Evolutionary conservation across 257 asterid species (phyloP).

Genomic region (Penstemon barbatus): DNA sequence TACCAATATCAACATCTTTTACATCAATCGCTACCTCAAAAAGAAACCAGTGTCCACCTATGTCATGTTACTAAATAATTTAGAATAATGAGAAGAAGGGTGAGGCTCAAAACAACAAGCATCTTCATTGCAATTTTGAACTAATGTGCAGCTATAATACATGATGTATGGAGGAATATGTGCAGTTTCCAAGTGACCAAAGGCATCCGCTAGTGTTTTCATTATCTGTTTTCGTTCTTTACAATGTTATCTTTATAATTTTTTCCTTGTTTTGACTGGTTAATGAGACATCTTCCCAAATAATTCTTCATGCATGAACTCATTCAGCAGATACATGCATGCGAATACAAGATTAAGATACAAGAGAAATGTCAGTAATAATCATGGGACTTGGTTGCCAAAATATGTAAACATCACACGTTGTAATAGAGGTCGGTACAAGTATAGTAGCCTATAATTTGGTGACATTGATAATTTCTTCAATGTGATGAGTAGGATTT

Average conservation of each 20-base stretch:
- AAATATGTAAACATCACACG: slow-evolving; percentile 18
- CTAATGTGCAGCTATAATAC: slow-evolving; percentile 3
- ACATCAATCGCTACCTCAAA: slow-evolving; percentile 21
- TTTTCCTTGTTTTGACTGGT: slow-evolving; percentile 4
- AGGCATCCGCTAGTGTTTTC: slow-evolving; percentile 18
- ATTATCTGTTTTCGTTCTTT: neutral
- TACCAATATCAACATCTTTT: slow-evolving; percentile 11
- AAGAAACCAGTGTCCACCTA: neutral
- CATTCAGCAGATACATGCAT: neutral
- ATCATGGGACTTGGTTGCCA: slow-evolving; percentile 8
- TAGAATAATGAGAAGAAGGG: neutral
- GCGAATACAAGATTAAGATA: slow-evolving; percentile 3
- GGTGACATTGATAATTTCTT: slow-evolving; percentile 14
- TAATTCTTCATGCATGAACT: neutral
- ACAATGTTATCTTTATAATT: neutral
- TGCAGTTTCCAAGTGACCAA: slow-evolving; percentile 19
- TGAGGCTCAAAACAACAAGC: slow-evolving; percentile 7
- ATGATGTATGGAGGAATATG: neutral
- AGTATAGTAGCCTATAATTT: slow-evolving; percentile 3
- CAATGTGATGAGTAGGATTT: slow-evolving; percentile 15
- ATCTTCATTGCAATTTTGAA: slow-evolving; percentile 19
- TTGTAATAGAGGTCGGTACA: slow-evolving; percentile 2
- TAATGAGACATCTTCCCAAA: slow-evolving; percentile 19
- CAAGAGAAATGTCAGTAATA: neutral
- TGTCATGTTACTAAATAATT: slow-evolving; percentile 7